phyloP scores from a whole-genome alignment of 1,284 basidiomycete genomes.

The Malassezia globosa region DNA sequence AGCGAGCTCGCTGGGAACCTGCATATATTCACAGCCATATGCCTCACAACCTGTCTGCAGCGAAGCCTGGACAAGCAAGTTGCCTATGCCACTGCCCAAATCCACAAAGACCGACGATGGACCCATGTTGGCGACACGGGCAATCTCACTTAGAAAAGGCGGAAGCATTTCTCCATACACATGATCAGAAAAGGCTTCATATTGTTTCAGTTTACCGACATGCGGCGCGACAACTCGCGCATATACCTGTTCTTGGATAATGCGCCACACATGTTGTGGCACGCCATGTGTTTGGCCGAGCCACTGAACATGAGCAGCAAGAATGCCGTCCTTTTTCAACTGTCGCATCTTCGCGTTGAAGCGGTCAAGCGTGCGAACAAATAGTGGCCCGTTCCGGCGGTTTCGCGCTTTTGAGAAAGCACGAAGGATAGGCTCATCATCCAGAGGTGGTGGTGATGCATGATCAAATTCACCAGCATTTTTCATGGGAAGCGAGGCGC shows the following conservation, averaged over 20 bases:
- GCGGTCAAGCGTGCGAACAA: constrained; percentile 50
- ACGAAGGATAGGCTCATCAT: constrained; percentile 50
- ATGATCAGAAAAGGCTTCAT: constrained; percentile 47
- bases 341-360: constrained; percentile 50
- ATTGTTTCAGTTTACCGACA: constrained; percentile 49
- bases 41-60: constrained; percentile 51
- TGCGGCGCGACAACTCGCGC: constrained; percentile 53
- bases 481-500: constrained; percentile 14
- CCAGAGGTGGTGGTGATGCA: constrained; percentile 8
- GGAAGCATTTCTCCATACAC: constrained; percentile 50
- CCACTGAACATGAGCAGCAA: constrained; percentile 39
- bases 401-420: constrained; percentile 52
- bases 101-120: constrained; percentile 50
- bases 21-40: constrained; percentile 53
- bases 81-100: constrained; percentile 54
- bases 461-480: background rate
- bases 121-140: constrained; percentile 42
- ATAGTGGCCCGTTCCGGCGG: constrained; percentile 50
- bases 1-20: constrained; percentile 50
- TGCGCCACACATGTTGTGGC: constrained; percentile 49
- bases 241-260: constrained; percentile 53
- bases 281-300: constrained; percentile 36
- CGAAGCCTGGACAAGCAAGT: constrained; percentile 52
- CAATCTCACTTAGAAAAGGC: constrained; percentile 48
- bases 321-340: constrained; percentile 45